Conservation (phyloP, 75 land plant species). For the Isoetes taiwanensis region DNA sequence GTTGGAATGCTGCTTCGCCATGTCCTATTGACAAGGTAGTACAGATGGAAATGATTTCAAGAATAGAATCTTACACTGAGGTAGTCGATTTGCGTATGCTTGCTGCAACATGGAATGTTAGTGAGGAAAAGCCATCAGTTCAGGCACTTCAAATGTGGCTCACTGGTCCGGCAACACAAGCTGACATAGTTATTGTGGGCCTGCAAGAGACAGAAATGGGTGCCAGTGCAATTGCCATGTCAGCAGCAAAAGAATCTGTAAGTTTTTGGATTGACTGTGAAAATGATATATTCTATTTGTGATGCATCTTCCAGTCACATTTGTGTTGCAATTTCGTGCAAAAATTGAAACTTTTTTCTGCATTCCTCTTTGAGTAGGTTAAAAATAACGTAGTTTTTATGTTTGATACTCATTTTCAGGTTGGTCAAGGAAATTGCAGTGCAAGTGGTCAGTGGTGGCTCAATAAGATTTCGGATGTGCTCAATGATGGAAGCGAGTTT, state of each 20-base stretch:
- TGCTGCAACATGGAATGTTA: conserved; percentile 91
- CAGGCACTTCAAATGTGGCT: conserved; percentile 77
- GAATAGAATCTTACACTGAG: conserved; percentile 40
- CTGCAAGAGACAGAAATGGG: conserved; percentile 99
- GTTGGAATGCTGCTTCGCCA: conserved; percentile 72
- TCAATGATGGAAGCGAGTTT: conserved; percentile 55
- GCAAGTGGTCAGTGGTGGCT: conserved; percentile 91
- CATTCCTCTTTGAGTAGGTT: neutral
- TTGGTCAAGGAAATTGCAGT: conserved; percentile 58
- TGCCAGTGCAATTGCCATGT: conserved; percentile 84
- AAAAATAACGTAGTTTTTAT: neutral
- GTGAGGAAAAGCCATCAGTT: conserved; percentile 61
- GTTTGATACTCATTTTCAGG: conserved; percentile 26
- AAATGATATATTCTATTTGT: neutral
- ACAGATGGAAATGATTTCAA: conserved; percentile 35
- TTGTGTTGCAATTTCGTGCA: neutral
- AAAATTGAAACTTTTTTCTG: neutral
- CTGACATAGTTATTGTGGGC: conserved; percentile 61
- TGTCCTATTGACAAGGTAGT: conserved; percentile 50
- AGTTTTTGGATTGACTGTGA: conserved; percentile 15
- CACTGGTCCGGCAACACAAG: conserved; percentile 44
- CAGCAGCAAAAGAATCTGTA: conserved; percentile 97
- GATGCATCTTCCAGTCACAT: neutral
- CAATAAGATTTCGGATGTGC: conserved; percentile 49
- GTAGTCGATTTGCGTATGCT: conserved; percentile 45